Evolutionary conservation across 1,284 basidiomycete species (phyloP), one percentile per base, ranked within the genome.

Genomic region (Testicularia cyperi): DNA sequence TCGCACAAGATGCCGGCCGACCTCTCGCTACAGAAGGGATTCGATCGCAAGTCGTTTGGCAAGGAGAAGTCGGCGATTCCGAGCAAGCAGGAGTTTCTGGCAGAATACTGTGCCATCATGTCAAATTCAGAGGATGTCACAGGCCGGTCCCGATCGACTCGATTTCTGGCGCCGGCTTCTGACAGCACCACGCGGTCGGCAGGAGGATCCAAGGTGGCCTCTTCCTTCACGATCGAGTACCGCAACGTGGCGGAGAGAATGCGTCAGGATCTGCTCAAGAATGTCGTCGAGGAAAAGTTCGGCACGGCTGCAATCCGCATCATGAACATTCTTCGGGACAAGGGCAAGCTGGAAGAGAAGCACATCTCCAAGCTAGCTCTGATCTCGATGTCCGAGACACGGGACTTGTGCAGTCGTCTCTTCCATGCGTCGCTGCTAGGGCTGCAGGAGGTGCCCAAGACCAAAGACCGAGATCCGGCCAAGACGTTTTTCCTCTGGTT

Each of bases 261-360:
- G 56, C 84, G 88, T 71, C 80, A 83, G 64, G 83, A 83, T 15
- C 80, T 94, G 12, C 77, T 96, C 26, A 88, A 91, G 68, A 84
- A 87, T 15, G 82, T 92, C 20, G 84, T 92, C 26, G 81, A 86
- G 63, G 88, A 92, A 65, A 84, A 86, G 62, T 86, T 92, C 72
- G 92, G 92, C n/a, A 81, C 85, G 14, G 84, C 86, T 31, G 92
- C 88, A 12, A 86, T 92, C 3, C 82, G 92, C 26, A 86, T 97
- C 40, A 79, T 97, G 54, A 83, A 87, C 38, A 81, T 96, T 16
- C 78, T 98, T 22, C 78, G 89, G 38, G 85, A 87, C 44, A 86
- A 86, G n/a, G 90, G 90, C n/a, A 95, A 95, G 78, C 86, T 94
- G 80, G 90, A 92, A 56, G 94, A 97, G 78, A 92, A 94, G 74